Percentiles rank a stretch among this genome's conserved stretches.
phyloP scores from a whole-genome alignment of 73 alveolate species.

The Blepharisma japonicum region DNA sequence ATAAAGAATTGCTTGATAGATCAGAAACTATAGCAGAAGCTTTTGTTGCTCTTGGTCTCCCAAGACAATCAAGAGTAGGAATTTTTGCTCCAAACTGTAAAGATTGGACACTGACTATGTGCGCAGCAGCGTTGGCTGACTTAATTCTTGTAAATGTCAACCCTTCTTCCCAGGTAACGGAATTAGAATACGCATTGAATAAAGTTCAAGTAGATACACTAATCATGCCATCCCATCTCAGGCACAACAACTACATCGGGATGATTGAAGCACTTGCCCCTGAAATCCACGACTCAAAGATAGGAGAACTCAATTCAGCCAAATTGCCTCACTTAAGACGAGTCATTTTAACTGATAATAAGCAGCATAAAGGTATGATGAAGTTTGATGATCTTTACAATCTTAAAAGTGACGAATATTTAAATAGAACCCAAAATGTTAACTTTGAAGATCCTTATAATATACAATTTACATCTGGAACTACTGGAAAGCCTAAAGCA shows the following conservation, averaged over 20 bases:
- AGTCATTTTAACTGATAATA: constrained; percentile 54
- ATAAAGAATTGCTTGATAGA: constrained; percentile 56
- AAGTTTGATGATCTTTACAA: constrained; percentile 55
- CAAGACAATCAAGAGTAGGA: constrained; percentile 80
- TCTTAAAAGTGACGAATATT: constrained; percentile 26
- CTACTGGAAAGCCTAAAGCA: constrained; percentile 82
- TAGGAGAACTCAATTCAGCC: constrained; percentile 36
- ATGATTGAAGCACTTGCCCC: constrained; percentile 57
- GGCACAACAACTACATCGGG: constrained; percentile 60
- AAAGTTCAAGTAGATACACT: constrained; percentile 41
- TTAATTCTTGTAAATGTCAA: constrained; percentile 78
- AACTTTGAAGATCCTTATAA: constrained; percentile 68
- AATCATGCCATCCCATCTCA: constrained; percentile 62
- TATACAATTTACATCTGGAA: constrained; percentile 81
- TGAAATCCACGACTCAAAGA: constrained; percentile 39
- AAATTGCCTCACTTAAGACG: constrained; percentile 42
- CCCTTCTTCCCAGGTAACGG: constrained; percentile 75
- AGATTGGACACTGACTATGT: constrained; percentile 73
- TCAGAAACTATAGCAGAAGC: constrained; percentile 71
- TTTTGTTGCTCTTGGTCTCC: constrained; percentile 69
- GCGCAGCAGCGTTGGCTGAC: constrained; percentile 76
- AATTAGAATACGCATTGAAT: constrained; percentile 55
- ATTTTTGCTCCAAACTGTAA: constrained; percentile 72
- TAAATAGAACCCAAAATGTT: constrained; percentile 37
- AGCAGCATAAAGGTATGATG: constrained; percentile 52